These are phyloP conservation scores for Priceomyces haplophilus DNA, from an alignment of 805 yeast genomes.

Conservation along the genomic window DNA sequence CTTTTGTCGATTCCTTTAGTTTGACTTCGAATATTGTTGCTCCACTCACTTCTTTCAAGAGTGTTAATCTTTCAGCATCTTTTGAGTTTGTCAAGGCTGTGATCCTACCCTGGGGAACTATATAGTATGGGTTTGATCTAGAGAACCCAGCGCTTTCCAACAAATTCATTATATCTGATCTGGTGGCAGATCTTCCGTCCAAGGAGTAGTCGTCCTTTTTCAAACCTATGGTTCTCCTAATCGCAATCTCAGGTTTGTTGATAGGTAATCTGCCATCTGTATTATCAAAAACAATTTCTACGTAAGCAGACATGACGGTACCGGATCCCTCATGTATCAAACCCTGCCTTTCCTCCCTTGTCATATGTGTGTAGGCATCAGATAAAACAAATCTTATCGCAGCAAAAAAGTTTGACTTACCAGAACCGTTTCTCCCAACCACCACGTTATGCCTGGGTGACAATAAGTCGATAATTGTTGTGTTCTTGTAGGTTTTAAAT, in stretches of 20 bases:
- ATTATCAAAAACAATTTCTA: constrained; percentile 85
- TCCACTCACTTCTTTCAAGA: constrained; percentile 91
- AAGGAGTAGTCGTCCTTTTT: constrained; percentile 88
- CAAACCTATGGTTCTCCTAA: constrained; percentile 88
- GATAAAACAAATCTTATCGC: constrained; percentile 91
- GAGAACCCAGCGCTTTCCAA: constrained; percentile 93
- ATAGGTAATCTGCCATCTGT: constrained; percentile 71
- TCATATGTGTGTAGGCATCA: constrained; percentile 83
- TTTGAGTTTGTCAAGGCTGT: constrained; percentile 86
- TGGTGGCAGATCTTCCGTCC: constrained; percentile 74
- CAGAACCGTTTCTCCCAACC: constrained; percentile 92
- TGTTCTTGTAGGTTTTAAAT: constrained; percentile 86
- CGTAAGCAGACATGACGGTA: constrained; percentile 88
- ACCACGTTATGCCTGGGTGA: constrained; percentile 82
- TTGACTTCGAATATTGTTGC: constrained; percentile 86
- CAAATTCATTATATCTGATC: constrained; percentile 75
- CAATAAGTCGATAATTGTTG: constrained; percentile 70
- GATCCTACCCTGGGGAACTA: constrained; percentile 95
- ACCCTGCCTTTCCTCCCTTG: constrained; percentile 81
- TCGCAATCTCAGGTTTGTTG: constrained; percentile 61
- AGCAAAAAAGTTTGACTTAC: constrained; percentile 92
- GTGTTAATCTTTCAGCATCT: constrained; percentile 72
- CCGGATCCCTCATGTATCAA: constrained; percentile 88
- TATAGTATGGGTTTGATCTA: constrained; percentile 85
- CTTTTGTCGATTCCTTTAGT: constrained; percentile 72